Percentiles rank a stretch among this genome's conserved stretches.
Conservation (phyloP, 345 rosid genomes). For the Moricandia moricandioides region DNA sequence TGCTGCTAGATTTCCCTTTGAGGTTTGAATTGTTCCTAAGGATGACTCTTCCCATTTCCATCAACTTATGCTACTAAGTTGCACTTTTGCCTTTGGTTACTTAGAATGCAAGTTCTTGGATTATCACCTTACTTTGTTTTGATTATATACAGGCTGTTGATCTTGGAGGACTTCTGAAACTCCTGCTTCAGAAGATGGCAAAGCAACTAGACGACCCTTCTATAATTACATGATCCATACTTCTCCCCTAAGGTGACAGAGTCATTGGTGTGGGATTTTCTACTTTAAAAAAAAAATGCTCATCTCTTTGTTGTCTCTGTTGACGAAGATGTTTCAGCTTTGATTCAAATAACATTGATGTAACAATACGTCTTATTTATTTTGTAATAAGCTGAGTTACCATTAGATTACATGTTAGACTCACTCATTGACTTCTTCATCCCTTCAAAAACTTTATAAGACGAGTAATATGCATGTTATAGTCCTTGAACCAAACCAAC, state of each 20-base stretch:
- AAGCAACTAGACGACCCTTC: constrained; percentile 63
- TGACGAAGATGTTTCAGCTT: not conserved
- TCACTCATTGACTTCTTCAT: not conserved
- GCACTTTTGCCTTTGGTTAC: not conserved
- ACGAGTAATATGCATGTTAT: not conserved
- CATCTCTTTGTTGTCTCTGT: not conserved
- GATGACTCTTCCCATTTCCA: constrained; percentile 72
- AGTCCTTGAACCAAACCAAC: not conserved
- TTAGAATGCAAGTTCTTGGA: not conserved
- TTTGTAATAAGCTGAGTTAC: not conserved
- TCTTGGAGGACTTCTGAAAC: constrained; percentile 68
- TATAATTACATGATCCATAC: constrained; percentile 90
- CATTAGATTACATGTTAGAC: not conserved
- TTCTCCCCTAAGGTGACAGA: constrained; percentile 48
- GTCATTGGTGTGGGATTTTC: not conserved
- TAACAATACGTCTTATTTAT: not conserved
- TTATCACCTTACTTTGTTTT: constrained; percentile 11
- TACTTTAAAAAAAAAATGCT: not conserved
- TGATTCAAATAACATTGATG: constrained; percentile 11
- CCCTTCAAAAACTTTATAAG: not conserved
- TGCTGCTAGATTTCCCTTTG: constrained; percentile 68
- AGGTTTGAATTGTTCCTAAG: constrained; percentile 80
- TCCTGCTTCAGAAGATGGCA: constrained; percentile 63
- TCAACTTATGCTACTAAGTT: constrained; percentile 36
- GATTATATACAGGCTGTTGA: constrained; percentile 59